These are phyloP conservation scores for Purpureocillium lavendulum DNA, from an alignment of 2,329 filamentous ascomycete genomes.

Conservation along the genomic window DNA sequence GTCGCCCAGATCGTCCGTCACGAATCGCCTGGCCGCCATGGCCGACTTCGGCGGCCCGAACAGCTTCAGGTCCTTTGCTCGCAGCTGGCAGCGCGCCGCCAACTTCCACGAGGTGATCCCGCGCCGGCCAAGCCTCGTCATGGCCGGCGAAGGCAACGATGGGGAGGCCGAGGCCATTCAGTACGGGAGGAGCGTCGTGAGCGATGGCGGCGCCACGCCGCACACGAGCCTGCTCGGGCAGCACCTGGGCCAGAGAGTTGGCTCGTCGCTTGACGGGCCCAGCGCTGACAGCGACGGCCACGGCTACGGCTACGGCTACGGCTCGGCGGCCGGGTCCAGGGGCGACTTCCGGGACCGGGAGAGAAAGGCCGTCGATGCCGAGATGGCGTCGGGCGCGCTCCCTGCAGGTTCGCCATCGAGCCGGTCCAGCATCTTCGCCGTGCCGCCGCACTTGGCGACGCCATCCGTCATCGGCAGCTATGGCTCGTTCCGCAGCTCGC, in stretches of 20 bases:
- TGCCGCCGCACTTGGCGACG: constrained; percentile 54
- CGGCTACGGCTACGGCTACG: constrained; percentile 12
- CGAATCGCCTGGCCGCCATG: constrained; percentile 46
- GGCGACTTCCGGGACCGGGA: constrained; percentile 36
- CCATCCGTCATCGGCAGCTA: constrained; percentile 68
- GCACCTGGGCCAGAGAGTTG: no score
- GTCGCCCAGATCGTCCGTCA: constrained; percentile 45
- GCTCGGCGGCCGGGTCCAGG: background rate
- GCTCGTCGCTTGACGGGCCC: constrained; percentile 28
- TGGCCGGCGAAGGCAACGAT: constrained; percentile 37
- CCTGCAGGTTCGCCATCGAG: constrained; percentile 19
- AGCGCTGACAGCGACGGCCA: constrained; percentile 10
- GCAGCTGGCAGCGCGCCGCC: constrained; percentile 86
- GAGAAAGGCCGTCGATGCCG: constrained; percentile 36
- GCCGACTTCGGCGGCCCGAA: constrained; percentile 82
- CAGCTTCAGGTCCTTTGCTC: constrained; percentile 87
- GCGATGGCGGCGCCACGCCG: constrained; percentile 20
- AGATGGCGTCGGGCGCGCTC: constrained; percentile 25
- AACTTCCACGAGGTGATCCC: constrained; percentile 83
- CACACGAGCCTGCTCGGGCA: constrained; percentile 41
- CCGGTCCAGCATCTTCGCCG: constrained; percentile 42
- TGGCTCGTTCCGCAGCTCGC: constrained; percentile 38
- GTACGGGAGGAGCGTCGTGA: constrained; percentile 32
- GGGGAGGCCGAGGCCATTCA: constrained; percentile 22
- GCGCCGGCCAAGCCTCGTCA: constrained; percentile 65